phyloP scores from a whole-genome alignment of 2,329 filamentous ascomycete species.

The Phialophora verrucosa region DNA sequence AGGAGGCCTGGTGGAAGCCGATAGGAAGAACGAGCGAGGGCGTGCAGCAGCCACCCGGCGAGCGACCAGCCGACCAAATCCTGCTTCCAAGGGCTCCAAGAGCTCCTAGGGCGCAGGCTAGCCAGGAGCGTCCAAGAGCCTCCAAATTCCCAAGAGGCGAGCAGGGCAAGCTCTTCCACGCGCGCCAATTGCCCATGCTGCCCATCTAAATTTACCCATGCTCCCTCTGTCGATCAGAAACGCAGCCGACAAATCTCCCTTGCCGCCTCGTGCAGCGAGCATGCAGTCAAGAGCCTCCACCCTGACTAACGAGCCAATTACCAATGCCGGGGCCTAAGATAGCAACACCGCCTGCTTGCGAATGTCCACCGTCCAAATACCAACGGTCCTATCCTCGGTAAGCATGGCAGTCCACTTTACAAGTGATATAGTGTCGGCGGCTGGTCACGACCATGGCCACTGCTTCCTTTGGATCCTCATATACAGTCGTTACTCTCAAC shows the following conservation, averaged over 20 bases:
- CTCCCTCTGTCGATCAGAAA: conserved; percentile 19
- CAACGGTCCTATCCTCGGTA: conserved; percentile 31
- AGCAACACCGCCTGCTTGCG: conserved; percentile 30
- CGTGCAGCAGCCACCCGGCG: conserved; percentile 23
- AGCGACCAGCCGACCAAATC: conserved; percentile 4
- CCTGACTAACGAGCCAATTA: conserved; percentile 23
- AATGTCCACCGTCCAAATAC: conserved; percentile 21
- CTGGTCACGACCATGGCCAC: conserved; percentile 31
- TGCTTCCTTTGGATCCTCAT: conserved; percentile 21
- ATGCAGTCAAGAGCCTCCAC: conserved; percentile 27
- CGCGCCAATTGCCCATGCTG: conserved; percentile 25
- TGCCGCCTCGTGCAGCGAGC: conserved; percentile 33
- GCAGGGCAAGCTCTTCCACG: conserved; percentile 8
- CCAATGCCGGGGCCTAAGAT: conserved; percentile 29
- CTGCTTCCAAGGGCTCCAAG: neutral
- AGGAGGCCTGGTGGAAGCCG: conserved; percentile 18
- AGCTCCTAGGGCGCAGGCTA: conserved; percentile 10
- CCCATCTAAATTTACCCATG: conserved; percentile 31
- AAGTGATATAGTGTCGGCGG: conserved; percentile 32
- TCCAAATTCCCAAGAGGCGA: conserved; percentile 8
- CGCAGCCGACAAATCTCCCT: conserved; percentile 31
- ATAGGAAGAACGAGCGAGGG: conserved; percentile 20
- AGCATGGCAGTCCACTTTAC: conserved; percentile 29
- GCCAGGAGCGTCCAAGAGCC: conserved; percentile 9
- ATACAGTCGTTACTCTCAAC: conserved; percentile 25